These are phyloP conservation scores for Bisporella sp. DNA, from an alignment of 2,329 filamentous ascomycete genomes.

Conservation along the genomic window DNA sequence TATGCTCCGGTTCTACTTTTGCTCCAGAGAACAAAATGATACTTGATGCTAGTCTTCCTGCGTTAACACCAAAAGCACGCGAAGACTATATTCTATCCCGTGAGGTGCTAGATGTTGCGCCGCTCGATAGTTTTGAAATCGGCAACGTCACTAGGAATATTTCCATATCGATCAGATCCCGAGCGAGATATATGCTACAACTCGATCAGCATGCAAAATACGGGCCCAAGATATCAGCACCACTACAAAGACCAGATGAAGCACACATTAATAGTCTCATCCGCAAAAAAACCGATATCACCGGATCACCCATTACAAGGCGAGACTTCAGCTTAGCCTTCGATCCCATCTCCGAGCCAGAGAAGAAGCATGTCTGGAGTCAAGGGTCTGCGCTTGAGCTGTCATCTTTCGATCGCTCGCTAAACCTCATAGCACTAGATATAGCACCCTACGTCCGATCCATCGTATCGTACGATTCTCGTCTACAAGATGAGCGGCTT, in stretches of 20 bases:
- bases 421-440: slow-evolving; percentile 62
- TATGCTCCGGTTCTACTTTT: slow-evolving; percentile 33
- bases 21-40: slow-evolving; percentile 19
- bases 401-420: slow-evolving; percentile 70
- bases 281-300: slow-evolving; percentile 5
- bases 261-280: slow-evolving; percentile 17
- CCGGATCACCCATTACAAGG: slow-evolving; percentile 33
- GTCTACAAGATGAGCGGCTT: slow-evolving; percentile 60
- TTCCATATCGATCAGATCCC: slow-evolving; percentile 22
- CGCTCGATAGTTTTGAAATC: slow-evolving; percentile 12
- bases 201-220: slow-evolving; percentile 17
- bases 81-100: slow-evolving; percentile 47
- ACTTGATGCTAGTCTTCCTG: slow-evolving; percentile 20
- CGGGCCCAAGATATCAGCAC: slow-evolving; percentile 14
- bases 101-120: slow-evolving; percentile 44
- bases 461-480: slow-evolving; percentile 72
- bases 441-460: slow-evolving; percentile 84
- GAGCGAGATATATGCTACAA: slow-evolving; percentile 21
- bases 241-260: slow-evolving; percentile 18
- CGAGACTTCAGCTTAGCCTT: slow-evolving; percentile 52
- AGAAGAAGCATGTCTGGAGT: slow-evolving; percentile 31
- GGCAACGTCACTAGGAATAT: slow-evolving; percentile 16
- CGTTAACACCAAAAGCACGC: slow-evolving; percentile 38
- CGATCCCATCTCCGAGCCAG: slow-evolving; percentile 49
- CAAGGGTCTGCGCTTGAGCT: slow-evolving; percentile 45